Evolutionary conservation across 108 stramenopile genomes (phyloP), one percentile per base, ranked within the genome.

Genomic region (Fistulifera pelliculosa): DNA sequence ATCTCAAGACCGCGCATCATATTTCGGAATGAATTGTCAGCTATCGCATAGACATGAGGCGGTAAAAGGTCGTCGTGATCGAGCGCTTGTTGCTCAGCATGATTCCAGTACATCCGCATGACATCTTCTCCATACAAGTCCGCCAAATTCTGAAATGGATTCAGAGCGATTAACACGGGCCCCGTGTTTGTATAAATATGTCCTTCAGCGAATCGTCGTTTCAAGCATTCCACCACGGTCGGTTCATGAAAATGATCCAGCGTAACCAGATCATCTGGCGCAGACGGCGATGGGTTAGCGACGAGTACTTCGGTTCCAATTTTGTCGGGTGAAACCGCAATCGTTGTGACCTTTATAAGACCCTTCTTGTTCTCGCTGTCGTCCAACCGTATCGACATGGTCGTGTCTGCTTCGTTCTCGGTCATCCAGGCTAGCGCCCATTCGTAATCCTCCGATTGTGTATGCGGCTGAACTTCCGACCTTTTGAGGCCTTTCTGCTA

Each of bases 41-140:
- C 94, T 4, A 91, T 69, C 27, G 74, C 77, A 53, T 78, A 95
- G 11, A 91, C 83, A 67, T 95, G 94, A 12, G 94, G 90, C n/a
- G 62, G 67, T 16, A 77, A 55, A 1, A 15, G 8, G 16, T 68
- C 66, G 40, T 56, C 55, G 27, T 48, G 19, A 55, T 60, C 53
- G 27, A 39, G 42, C 38, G 14, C 56, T 43, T 7, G 21, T 21
- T 41, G 38, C 41, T 61, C 52, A 18, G 58, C 79, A 52, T 61
- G 38, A n/a, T 65, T 52, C 75, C 74, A 76, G 61, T 76, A 80
- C 38, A 60, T 56, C 38, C 60, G 52, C 79, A 80, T 80, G 8
- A 71, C 45, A 15, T 39, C 60, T 22, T 74, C 69, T 4, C 58
- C 65, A 41, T 80, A 80, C 51, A 80, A 41, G 4, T 24, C 40